phyloP scores from a whole-genome alignment of 1,139 yeast species.

The Zygoascus hellenicus region DNA sequence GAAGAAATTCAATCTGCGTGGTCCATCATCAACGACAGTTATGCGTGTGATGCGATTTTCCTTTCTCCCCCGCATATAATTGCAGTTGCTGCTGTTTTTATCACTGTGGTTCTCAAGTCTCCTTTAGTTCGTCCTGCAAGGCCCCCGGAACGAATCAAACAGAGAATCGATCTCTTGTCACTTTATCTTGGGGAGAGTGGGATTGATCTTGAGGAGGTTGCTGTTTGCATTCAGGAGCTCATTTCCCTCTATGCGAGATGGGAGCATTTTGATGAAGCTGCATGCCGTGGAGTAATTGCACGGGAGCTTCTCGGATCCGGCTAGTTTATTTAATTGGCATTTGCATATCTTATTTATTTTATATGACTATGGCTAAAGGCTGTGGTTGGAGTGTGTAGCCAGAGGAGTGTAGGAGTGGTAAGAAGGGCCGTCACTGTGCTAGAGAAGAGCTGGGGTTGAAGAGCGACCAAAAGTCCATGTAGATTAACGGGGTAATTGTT shows the following conservation, averaged over 20 bases:
- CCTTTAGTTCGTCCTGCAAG: slow-evolving; percentile 29
- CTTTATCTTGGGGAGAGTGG: slow-evolving; percentile 68
- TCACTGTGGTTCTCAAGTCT: slow-evolving; percentile 56
- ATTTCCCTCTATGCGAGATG: slow-evolving; percentile 74
- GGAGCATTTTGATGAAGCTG: slow-evolving; percentile 71
- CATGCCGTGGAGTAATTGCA: slow-evolving; percentile 26
- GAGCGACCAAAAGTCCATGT: too few relatives aligned
- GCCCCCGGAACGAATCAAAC: slow-evolving; percentile 31
- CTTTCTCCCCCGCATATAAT: slow-evolving; percentile 87
- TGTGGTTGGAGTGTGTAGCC: too few relatives aligned
- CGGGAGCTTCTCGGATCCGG: slow-evolving; percentile 12
- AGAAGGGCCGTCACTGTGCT: too few relatives aligned
- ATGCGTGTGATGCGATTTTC: slow-evolving; percentile 77
- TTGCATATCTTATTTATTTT: too few relatives aligned
- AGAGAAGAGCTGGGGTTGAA: too few relatives aligned
- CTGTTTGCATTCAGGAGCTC: slow-evolving; percentile 77
- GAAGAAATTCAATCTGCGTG: slow-evolving; percentile 82
- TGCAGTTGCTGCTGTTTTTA: slow-evolving; percentile 74
- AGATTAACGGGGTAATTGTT: too few relatives aligned
- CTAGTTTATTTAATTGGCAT: too few relatives aligned
- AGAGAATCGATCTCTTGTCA: slow-evolving; percentile 45
- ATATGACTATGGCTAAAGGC: too few relatives aligned
- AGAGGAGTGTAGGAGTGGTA: too few relatives aligned
- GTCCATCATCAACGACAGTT: slow-evolving; percentile 87
- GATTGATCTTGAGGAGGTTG: slow-evolving; percentile 66